Evolutionary conservation across 2,329 filamentous ascomycete genomes (phyloP).

Genomic region (Venturiaceae sp.): DNA sequence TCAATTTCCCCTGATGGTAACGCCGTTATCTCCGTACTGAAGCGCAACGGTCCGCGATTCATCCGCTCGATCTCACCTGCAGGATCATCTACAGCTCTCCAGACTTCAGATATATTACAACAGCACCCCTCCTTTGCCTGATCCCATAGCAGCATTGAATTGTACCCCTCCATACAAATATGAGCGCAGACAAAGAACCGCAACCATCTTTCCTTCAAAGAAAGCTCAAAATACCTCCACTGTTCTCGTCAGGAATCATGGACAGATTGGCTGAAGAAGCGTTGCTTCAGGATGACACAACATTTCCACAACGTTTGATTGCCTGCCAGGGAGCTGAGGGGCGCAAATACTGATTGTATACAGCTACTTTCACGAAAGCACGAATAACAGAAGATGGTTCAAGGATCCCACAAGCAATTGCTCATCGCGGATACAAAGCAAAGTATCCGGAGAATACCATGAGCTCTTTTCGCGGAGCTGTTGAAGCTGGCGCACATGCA

Average conservation of each 20-base stretch:
- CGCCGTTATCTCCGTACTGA: neutral
- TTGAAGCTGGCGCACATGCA: conserved; percentile 65
- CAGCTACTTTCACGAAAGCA: conserved; percentile 25
- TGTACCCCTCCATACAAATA: neutral
- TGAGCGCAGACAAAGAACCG: neutral
- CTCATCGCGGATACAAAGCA: conserved; percentile 70
- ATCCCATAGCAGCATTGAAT: neutral
- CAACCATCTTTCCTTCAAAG: neutral
- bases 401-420: conserved; percentile 59
- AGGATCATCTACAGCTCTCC: no score
- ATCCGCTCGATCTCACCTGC: neutral
- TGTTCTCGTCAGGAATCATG: neutral
- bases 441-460: conserved; percentile 80
- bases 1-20: neutral
- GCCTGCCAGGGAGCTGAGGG: neutral
- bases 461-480: conserved; percentile 63
- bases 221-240: neutral
- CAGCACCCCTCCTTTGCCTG: neutral
- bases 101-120: neutral
- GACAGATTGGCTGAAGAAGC: neutral
- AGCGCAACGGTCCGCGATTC: neutral
- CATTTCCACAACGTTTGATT: neutral
- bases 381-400: conserved; percentile 23
- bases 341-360: neutral
- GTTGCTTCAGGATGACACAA: neutral